Evolutionary conservation across 2,329 filamentous ascomycete genomes (phyloP).

Genomic region (Fusarium globosum): DNA sequence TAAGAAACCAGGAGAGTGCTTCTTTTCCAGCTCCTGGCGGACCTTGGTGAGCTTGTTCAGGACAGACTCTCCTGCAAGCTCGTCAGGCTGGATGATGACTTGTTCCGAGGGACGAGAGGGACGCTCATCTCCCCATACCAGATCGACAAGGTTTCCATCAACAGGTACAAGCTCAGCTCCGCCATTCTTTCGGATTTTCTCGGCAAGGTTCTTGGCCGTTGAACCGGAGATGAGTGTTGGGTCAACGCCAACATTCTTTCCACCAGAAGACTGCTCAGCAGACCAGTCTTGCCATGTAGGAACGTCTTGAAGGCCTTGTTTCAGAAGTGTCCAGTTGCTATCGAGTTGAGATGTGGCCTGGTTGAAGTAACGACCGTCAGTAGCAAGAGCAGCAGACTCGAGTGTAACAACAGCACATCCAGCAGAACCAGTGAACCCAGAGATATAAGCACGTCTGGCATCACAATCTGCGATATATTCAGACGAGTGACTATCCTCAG

Average conservation of each 20-base stretch:
- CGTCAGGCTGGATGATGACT: conserved; percentile 75
- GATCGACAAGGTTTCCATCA: conserved; percentile 86
- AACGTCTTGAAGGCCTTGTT: conserved; percentile 92
- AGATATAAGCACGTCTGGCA: conserved; percentile 89
- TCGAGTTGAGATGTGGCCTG: conserved; percentile 93
- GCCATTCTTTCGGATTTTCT: conserved; percentile 88
- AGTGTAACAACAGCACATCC: conserved; percentile 90
- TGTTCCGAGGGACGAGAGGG: conserved; percentile 81
- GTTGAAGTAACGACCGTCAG: conserved; percentile 98
- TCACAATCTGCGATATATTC: conserved; percentile 99
- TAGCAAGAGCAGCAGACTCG: conserved; percentile 89
- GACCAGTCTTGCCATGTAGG: conserved; percentile 98
- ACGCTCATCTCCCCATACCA: conserved; percentile 82
- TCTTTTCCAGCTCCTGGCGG: conserved; percentile 91
- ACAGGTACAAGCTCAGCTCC: conserved; percentile 81
- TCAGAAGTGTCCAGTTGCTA: conserved; percentile 88
- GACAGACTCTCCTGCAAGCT: conserved; percentile 85
- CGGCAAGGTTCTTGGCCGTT: conserved; percentile 75
- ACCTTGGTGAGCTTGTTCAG: conserved; percentile 85
- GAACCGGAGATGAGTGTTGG: conserved; percentile 82
- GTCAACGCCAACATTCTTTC: conserved; percentile 91
- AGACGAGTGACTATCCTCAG: conserved; percentile 96
- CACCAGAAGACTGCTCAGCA: conserved; percentile 84
- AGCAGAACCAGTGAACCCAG: conserved; percentile 93
- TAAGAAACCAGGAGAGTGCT: conserved; percentile 86